Evolutionary conservation across 2,329 filamentous ascomycete genomes (phyloP).

Genomic region (Beauveria rudraprayagi): DNA sequence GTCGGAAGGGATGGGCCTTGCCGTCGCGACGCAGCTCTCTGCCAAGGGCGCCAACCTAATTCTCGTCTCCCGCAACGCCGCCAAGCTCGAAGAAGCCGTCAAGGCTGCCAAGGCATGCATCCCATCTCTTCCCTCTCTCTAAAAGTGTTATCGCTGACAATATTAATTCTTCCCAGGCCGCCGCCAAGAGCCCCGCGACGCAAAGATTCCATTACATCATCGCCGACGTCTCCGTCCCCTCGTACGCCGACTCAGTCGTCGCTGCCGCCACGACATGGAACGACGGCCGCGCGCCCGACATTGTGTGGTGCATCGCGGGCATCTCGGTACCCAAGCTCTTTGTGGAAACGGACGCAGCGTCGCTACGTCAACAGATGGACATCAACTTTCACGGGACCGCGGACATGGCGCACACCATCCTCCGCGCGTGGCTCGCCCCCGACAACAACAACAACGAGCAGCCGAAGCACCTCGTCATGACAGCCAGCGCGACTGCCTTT

Average conservation of each 20-base stretch:
- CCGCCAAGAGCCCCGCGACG: conserved; percentile 53
- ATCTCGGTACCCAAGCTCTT: conserved; percentile 67
- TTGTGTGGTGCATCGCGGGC: conserved; percentile 89
- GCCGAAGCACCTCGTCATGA: conserved; percentile 79
- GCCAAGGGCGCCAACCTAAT: conserved; percentile 79
- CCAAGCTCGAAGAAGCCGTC: conserved; percentile 66
- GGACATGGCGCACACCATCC: conserved; percentile 75
- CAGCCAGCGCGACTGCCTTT: conserved; percentile 67
- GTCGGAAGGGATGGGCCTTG: conserved; percentile 85
- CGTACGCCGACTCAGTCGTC: conserved; percentile 64
- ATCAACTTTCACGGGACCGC: conserved; percentile 83
- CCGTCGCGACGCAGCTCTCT: conserved; percentile 65
- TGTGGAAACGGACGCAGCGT: conserved; percentile 60
- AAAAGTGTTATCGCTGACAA: background rate
- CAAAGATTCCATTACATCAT: conserved; percentile 81
- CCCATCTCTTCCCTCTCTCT: background rate
- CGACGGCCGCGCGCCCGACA: conserved; percentile 60
- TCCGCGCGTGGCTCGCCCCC: conserved; percentile 64
- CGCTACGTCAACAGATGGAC: conserved; percentile 74
- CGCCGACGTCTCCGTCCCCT: conserved; percentile 67
- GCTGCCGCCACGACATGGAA: conserved; percentile 74
- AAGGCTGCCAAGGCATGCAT: conserved; percentile 51
- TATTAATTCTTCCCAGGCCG: conserved; percentile 38
- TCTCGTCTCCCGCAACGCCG: conserved; percentile 69
- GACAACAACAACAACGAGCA: conserved; percentile 29